Evolutionary conservation across 1,284 basidiomycete species (phyloP), one percentile per base, ranked within the genome.

Genomic region (Ganoderma lingzhi): DNA sequence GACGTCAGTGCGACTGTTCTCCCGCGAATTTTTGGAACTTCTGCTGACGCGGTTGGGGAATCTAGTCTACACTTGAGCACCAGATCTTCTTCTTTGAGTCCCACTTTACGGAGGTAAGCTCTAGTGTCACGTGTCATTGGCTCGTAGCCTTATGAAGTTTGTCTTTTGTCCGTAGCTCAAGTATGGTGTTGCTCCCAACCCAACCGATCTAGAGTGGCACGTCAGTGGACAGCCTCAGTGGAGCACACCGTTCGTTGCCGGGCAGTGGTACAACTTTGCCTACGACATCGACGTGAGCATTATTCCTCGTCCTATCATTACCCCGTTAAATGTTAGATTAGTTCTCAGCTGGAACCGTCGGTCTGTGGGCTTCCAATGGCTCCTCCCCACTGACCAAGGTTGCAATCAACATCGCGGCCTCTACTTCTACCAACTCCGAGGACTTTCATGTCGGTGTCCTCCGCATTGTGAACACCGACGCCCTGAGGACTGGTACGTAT

Each of bases 381-480:
- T 81, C 82, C 3, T 76, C 73, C 48, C 82, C 86, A 0, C 82
- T 91, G 59, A 81, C 78, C 56, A 85, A 88, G 75, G 87, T 90
- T 63, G 83, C 85, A 45, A 74, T 82, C 45, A 86, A 86, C 77
- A 75, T 86, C 51, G 77, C 85, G 15, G 85, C 86, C 0, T 83
- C 83, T 48, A 84, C 88, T 1, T 88, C 83, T 28, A 90, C 88
- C 65, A 89, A 90, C 80, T 88, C 87, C 28, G 87, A 81, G 37
- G 89, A 90, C 78, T 91, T 84, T 83, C 89, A 90, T 78, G 80
- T 91, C 66, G 88, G 88, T 64, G 87, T 90, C 32, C 84, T 90
- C 58, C 85, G 88, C 70, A 82, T 90, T 65, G 82, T 85, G 37
- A 87, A 85, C 74, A 82, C 79, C 42, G 76, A 83, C 59, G 78